Percentiles rank a stretch among this genome's conserved stretches.
phyloP scores from a whole-genome alignment of 257 asterid species.

The Vinca minor region DNA sequence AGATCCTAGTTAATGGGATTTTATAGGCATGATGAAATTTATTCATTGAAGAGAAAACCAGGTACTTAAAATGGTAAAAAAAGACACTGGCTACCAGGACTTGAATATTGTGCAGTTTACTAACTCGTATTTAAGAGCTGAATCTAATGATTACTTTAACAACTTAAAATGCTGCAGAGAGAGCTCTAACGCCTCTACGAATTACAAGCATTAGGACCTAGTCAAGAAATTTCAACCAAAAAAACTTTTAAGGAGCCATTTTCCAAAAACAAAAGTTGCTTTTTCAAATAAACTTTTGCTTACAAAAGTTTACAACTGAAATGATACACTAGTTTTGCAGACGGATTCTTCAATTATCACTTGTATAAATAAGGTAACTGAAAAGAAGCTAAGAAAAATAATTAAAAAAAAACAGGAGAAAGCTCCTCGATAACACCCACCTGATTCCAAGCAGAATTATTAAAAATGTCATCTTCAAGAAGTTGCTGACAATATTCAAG shows the following conservation, averaged over 20 bases:
- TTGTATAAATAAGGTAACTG: neutral
- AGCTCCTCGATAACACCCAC: slow-evolving; percentile 24
- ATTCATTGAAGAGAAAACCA: too few relatives aligned
- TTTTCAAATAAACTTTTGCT: neutral
- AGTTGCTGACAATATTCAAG: slow-evolving; percentile 72
- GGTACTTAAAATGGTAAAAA: too few relatives aligned
- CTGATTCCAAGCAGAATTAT: slow-evolving; percentile 99
- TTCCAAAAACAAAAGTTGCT: neutral
- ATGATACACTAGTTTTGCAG: neutral
- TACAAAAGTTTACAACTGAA: too few relatives aligned
- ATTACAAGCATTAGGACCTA: neutral
- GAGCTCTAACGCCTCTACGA: too few relatives aligned
- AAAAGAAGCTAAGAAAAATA: neutral
- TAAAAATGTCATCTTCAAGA: slow-evolving; percentile 69
- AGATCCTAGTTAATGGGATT: too few relatives aligned
- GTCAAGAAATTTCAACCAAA: neutral
- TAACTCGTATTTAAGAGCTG: neutral
- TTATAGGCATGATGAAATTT: too few relatives aligned
- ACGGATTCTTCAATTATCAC: neutral
- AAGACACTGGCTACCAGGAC: too few relatives aligned
- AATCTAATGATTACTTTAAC: neutral
- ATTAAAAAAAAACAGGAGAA: neutral
- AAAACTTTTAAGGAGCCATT: neutral
- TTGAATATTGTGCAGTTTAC: too few relatives aligned
- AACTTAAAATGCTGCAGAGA: neutral